Evolutionary conservation across 169 alveolate species (phyloP).

Genomic region (Prorocentrum cordatum): DNA sequence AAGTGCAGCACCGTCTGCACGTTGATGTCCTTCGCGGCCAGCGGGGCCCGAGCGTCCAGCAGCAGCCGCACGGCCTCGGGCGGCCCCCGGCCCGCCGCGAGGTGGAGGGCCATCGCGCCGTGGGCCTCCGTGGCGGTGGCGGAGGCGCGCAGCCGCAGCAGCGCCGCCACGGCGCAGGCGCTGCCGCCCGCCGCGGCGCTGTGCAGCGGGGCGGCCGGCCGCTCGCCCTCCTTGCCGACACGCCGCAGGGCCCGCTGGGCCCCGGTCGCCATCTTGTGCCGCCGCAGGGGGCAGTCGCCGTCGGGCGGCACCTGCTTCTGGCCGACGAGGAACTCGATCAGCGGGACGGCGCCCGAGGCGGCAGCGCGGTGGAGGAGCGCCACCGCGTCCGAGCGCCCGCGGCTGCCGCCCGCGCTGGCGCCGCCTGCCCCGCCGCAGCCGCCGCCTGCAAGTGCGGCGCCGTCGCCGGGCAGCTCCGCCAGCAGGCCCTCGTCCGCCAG

Average conservation of each 20-base stretch:
- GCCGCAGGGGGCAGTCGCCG: neutral
- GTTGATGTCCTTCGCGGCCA: constrained; percentile 32
- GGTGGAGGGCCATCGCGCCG: neutral
- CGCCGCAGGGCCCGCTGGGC: neutral
- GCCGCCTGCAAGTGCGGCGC: neutral
- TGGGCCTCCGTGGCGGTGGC: neutral
- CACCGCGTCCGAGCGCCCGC: neutral
- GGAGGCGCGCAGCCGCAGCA: neutral
- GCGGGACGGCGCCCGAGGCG: neutral
- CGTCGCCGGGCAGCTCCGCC: neutral
- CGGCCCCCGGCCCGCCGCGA: neutral
- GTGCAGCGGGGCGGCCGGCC: neutral
- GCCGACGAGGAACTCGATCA: neutral
- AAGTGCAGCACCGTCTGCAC: constrained; percentile 28
- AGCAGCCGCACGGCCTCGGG: too few species aligned
- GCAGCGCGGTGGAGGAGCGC: neutral
- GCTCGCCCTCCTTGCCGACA: neutral
- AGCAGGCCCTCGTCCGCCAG: neutral
- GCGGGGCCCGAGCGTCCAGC: neutral
- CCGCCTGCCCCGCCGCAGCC: neutral
- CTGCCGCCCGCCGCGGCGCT: neutral
- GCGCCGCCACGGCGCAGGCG: neutral
- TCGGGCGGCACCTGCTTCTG: neutral
- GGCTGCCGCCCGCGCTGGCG: neutral
- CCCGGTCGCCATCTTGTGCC: neutral